Evolutionary conservation across 2,329 filamentous ascomycete genomes (phyloP).

Genomic region (Ascocoryne sarcoides): DNA sequence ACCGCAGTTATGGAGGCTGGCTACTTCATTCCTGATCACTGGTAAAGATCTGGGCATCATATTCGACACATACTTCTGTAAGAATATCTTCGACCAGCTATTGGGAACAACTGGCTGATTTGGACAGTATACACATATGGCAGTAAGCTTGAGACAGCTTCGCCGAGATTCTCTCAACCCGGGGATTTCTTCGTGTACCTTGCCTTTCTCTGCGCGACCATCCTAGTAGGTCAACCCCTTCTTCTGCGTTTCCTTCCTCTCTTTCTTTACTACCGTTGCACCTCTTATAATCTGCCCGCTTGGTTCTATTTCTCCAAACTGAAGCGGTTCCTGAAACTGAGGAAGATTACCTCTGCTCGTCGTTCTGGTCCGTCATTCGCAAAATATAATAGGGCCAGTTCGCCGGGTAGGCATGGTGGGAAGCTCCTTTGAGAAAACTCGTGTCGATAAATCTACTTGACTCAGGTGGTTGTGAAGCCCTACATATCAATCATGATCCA

Average conservation of each 20-base stretch:
- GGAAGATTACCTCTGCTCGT: conserved; percentile 50
- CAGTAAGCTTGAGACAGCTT: conserved; percentile 51
- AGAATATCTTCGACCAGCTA: conserved; percentile 23
- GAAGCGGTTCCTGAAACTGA: conserved; percentile 51
- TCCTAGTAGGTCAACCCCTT: conserved; percentile 48
- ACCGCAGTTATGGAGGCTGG: conserved; percentile 31
- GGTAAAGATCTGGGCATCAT: conserved; percentile 38
- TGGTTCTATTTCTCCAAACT: conserved; percentile 40
- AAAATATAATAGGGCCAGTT: conserved; percentile 40
- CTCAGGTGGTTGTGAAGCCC: conserved; percentile 31
- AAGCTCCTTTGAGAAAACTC: conserved; percentile 42
- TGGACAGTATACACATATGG: conserved; percentile 55
- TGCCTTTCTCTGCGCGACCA: conserved; percentile 50
- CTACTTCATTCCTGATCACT: conserved; percentile 31
- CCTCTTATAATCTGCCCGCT: conserved; percentile 57
- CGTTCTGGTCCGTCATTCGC: conserved; percentile 42
- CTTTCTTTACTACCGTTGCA: too few species aligned
- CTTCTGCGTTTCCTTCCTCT: conserved; percentile 11
- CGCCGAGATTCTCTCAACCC: conserved; percentile 50
- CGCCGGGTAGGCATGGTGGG: conserved; percentile 49
- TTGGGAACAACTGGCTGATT: conserved; percentile 9
- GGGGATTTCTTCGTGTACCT: conserved; percentile 62
- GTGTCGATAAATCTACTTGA: conserved; percentile 31
- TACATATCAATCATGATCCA: conserved; percentile 24
- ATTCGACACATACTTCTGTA: conserved; percentile 62